These are phyloP conservation scores for Neoarthrinium moseri DNA, from an alignment of 2,329 filamentous ascomycete genomes.

Conservation along the genomic window DNA sequence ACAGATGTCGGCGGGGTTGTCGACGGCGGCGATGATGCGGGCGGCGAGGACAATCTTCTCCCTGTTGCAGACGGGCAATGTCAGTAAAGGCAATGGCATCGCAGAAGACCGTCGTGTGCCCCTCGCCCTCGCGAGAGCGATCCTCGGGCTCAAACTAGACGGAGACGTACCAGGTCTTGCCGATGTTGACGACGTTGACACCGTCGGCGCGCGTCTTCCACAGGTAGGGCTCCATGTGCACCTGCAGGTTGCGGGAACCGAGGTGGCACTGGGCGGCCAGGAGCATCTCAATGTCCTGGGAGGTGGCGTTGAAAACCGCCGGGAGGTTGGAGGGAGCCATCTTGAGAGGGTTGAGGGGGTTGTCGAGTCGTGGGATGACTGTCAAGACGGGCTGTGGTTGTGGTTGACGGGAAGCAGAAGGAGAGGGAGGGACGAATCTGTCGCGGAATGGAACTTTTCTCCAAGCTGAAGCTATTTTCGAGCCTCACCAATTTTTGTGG, in stretches of 20 bases:
- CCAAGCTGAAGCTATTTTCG: conserved; percentile 5
- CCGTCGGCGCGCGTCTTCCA: conserved; percentile 99
- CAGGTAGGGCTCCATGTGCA: conserved; percentile 99
- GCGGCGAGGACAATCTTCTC: conserved; percentile 99
- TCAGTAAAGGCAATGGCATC: conserved; percentile 21
- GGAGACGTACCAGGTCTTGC: conserved; percentile 91
- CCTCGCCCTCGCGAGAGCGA: background rate
- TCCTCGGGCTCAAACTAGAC: background rate
- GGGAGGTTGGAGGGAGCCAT: conserved; percentile 97
- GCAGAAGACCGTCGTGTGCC: too few species aligned
- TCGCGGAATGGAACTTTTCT: conserved; percentile 7
- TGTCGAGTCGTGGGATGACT: background rate
- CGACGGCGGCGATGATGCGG: conserved; percentile 97
- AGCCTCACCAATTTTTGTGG: conserved; percentile 5
- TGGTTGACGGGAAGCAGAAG: conserved; percentile 20
- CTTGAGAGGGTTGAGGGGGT: conserved; percentile 45
- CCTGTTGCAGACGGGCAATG: conserved; percentile 55
- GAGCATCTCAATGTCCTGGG: conserved; percentile 99
- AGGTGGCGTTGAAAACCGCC: conserved; percentile 93
- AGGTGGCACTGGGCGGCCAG: conserved; percentile 95
- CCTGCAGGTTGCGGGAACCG: conserved; percentile 98
- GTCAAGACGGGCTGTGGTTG: conserved; percentile 4
- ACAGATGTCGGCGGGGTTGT: conserved; percentile 99
- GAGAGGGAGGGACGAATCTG: conserved; percentile 19
- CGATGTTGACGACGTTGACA: conserved; percentile 98